phyloP scores from a whole-genome alignment of 108 stramenopile genomes.

The Pseudonitzschia multiseries region DNA sequence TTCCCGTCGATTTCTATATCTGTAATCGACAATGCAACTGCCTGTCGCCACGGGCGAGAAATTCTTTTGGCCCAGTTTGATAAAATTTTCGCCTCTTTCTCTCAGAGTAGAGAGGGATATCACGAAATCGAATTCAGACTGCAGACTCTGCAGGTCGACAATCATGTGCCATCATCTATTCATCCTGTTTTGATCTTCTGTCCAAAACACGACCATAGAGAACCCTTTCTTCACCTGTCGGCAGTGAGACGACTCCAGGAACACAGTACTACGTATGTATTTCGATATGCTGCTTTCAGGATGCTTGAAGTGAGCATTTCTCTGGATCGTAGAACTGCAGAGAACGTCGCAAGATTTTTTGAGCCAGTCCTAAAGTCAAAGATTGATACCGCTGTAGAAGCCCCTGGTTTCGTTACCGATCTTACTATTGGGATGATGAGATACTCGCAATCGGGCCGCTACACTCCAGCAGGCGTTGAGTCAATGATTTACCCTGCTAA shows the following conservation, averaged over 20 bases:
- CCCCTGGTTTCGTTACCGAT: conserved; percentile 37
- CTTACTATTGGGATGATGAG: conserved; percentile 58
- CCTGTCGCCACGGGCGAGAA: conserved; percentile 49
- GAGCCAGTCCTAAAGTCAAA: conserved; percentile 39
- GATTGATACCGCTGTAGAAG: conserved; percentile 33
- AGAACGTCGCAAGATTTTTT: conserved; percentile 64
- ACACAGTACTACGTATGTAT: conserved; percentile 57
- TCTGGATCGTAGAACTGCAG: conserved; percentile 77
- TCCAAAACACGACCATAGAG: conserved; percentile 40
- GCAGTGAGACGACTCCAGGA: conserved; percentile 63
- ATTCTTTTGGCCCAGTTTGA: conserved; percentile 60
- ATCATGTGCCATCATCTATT: conserved; percentile 68
- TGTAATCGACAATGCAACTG: conserved; percentile 63
- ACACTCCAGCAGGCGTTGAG: conserved; percentile 57
- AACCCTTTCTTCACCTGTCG: conserved; percentile 72
- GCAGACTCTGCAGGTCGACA: conserved; percentile 68
- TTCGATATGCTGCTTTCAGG: conserved; percentile 72
- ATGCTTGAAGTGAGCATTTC: conserved; percentile 66
- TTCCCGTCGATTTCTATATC: conserved; percentile 57
- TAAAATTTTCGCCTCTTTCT: conserved; percentile 39
- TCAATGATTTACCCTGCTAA: conserved; percentile 59
- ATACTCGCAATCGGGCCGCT: conserved; percentile 43
- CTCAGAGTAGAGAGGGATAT: conserved; percentile 69
- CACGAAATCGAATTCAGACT: conserved; percentile 71
- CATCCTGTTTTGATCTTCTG: conserved; percentile 70